Evolutionary conservation across 1,284 basidiomycete species (phyloP), one percentile per base, ranked within the genome.

Genomic region (Ganoderma leucocontextum): DNA sequence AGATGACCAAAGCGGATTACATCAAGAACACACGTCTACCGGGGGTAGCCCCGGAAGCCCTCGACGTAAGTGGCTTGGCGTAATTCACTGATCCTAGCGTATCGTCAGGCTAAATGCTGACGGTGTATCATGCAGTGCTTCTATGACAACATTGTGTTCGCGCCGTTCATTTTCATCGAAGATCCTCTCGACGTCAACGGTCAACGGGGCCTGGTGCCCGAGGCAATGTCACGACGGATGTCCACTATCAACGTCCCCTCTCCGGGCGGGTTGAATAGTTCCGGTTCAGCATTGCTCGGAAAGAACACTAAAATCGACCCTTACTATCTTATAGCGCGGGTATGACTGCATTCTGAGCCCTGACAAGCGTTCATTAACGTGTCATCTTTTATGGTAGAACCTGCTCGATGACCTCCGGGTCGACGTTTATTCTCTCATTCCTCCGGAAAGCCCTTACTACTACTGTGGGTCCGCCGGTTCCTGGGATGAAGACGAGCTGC

Each of bases 1-100:
- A 99, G 83, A 99, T 99, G 98, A 91, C 93, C 41, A 98, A 97
- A 78, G 84, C 89, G 1, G 96, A 97, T 76, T 98, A 98, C 77
- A 85, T 98, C 72, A 94, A 91, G 81, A 98, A 98, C 76, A 97
- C 96, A 0, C 85, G 88, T 63, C 86, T 97, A 70, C 93, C 95
- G n/a, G 96, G 96, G 13, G 88, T 98, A 22, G 84, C 90, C 19
- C 86, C 90, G 4, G 91, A 96, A 75, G 89, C 98, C 39, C 85
- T 99, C 66, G 96, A 97, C 78, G 96, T 96, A 78, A 79, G 77
- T 69, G 35, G 52, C 41, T 35, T 39, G 12, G 36, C 58, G 22
- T 15, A 15, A 59, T 63, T 53, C 36, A 6, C n/a, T 63, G 15
- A 38, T 41, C 15, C 29, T 10, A 53, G 38, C 33, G 29, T 44